Base-by-base conservation (phyloP, 2,329 filamentous ascomycete genomes). In the Fusarium sp. region DNA sequence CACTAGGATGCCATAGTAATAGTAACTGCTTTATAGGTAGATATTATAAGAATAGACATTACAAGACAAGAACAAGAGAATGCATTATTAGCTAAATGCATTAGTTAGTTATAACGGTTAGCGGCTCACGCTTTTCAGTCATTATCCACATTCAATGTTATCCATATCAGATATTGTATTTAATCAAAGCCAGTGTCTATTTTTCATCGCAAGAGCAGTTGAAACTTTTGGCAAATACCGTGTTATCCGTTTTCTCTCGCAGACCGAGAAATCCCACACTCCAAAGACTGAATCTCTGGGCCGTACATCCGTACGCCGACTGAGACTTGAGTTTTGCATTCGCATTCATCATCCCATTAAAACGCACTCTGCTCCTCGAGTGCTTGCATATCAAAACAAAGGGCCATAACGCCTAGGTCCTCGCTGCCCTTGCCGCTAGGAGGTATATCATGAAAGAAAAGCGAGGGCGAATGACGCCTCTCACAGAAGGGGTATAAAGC, bases 401-500 rank as follows among this genome's bases (percentile, higher is more conserved):
- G 35, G 53, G 59, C 66, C 72, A 39, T 43, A 74, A 74, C 72
- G 63, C 70, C 72, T 66, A 45, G 33, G 45, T 58, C 63, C 72
- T 59, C 48, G 50, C 66, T 70, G 53, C 57, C 62, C 56, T 63
- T 52, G 58, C 62, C 64, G 49, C 69, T 64, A 53, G 53, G 52
- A 74, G 49, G 63, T 72, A 61, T 65, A 63, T 70, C 57, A 69
- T 67, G 60, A 73, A 73, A 73, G 46, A 57, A 74, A 72, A 61
- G 53, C 55, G 54, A 66, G 56, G 21, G 60, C 61, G 63, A 50
- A 42, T 42, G 51, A 71, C 63, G 70, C 68, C 65, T 69, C 56
- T 73, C 63, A 63, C 63, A 69, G 52, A 49, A 50, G 63, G 58
- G 74, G 74, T 76, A 76, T 76, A 76, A 70, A 73, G 67, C 69